Evolutionary conservation across 2,329 filamentous ascomycete species (phyloP), one percentile per base, ranked within the genome.

Genomic region (Colletotrichum echinochloae): DNA sequence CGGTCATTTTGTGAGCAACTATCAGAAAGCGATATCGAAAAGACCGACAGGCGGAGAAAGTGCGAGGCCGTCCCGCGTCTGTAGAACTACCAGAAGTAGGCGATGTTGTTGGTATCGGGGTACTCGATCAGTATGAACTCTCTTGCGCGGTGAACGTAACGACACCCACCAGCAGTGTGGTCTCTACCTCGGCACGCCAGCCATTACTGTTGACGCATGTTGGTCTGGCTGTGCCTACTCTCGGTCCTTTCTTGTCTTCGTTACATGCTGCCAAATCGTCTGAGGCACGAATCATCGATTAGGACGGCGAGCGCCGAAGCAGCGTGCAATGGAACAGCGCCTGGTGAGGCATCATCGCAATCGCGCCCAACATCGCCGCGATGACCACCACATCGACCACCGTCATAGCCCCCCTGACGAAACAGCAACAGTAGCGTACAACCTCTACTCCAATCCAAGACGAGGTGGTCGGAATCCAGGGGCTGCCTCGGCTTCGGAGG

Each of bases 301-400:
- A 8, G 23, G 46, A 8, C 20, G 11, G 41, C 26, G 37, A 30
- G 33, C 46, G 8, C 33, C 26, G 16, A 61, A 28, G 35, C 30
- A 49, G 23, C 30, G 23, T 39, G 26, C 49, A 18, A 67, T 67
- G 65, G 41, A 37, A n/a, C 60, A 20, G 30, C 60, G 39, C 35
- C n/a, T 18, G 14, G 11, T 7, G 26, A 57, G 37, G 26, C 8
- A 23, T 4, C 46, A 60, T 49, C 60, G 37, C n/a, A 46, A 54
- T 30, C 54, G 46, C 16, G 20, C 28, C 20, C 65, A 33, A 35
- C 33, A 49, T 55, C 54, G 8, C 8, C 18, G 16, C 12, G 28
- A 54, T 30, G 20, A 23, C 23, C 35, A 39, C 18, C 54, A n/a
- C n/a, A n/a, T 48, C 18, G 16, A 30, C 37, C 54, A 54, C n/a